phyloP scores from a whole-genome alignment of 345 rosid genomes.

The Leavenworthia alabamica region DNA sequence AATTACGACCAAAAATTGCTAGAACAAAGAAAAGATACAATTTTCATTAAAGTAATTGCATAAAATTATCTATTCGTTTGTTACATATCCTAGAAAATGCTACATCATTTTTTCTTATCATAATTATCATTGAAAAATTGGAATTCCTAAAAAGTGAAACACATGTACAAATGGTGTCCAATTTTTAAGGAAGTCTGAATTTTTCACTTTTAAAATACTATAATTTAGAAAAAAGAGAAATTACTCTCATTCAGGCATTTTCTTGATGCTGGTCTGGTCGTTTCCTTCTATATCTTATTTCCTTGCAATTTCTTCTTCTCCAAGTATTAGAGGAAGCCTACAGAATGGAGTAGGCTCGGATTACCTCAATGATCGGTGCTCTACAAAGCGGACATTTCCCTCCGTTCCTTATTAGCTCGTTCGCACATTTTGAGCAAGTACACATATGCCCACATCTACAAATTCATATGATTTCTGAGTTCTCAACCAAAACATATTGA shows the following conservation, averaged over 20 bases:
- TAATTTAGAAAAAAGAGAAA: too few species aligned
- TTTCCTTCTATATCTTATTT: slow-evolving; percentile 2
- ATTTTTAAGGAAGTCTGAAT: too few species aligned
- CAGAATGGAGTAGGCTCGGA: slow-evolving; percentile 93
- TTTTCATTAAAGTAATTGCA: neutral
- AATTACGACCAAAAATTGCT: neutral
- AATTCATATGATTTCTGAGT: neutral
- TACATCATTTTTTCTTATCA: neutral
- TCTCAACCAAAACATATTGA: neutral
- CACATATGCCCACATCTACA: slow-evolving; percentile 99
- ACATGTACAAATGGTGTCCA: slow-evolving; percentile 13
- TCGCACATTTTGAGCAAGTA: slow-evolving; percentile 91
- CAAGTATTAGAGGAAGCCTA: slow-evolving; percentile 26
- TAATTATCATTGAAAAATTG: neutral
- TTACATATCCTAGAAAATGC: neutral
- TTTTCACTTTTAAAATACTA: too few species aligned
- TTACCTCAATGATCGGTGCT: slow-evolving; percentile 90
- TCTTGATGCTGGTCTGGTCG: neutral
- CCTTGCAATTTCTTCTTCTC: neutral
- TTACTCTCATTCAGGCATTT: neutral
- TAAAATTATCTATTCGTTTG: neutral
- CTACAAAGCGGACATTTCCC: slow-evolving; percentile 97
- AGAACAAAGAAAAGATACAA: neutral
- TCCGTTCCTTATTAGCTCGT: slow-evolving; percentile 77
- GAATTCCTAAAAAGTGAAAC: neutral